These are phyloP conservation scores for Pseudomonodictys pantanalensis DNA, from an alignment of 495 filamentous ascomycete genomes.

Conservation along the genomic window DNA sequence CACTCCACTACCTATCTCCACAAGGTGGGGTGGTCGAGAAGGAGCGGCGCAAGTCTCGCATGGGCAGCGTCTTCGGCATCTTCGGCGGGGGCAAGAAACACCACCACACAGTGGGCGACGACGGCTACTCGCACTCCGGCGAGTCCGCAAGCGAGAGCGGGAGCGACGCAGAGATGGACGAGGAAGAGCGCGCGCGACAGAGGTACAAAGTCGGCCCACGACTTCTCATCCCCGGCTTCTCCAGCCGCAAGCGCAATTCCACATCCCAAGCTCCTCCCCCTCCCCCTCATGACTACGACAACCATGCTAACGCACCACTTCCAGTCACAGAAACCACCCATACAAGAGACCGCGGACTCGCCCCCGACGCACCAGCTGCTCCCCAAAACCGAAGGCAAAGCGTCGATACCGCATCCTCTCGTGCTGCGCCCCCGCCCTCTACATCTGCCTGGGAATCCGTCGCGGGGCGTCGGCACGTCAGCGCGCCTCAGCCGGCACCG, in stretches of 20 bases:
- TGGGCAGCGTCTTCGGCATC: slow-evolving; percentile 20
- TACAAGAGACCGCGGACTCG: not conserved
- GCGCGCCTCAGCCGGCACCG: not conserved
- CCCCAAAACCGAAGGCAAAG: not conserved
- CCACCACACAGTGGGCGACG: slow-evolving; percentile 12
- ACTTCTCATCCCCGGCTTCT: slow-evolving; percentile 21
- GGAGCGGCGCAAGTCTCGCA: slow-evolving; percentile 19
- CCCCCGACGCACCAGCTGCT: not conserved
- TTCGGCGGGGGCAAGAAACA: slow-evolving; percentile 8
- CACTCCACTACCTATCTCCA: slow-evolving; percentile 54
- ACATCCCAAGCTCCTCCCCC: not conserved
- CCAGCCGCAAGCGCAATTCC: slow-evolving; percentile 5
- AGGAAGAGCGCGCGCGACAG: slow-evolving; percentile 12
- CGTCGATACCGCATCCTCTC: not conserved
- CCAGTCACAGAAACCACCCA: not conserved
- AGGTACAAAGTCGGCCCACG: slow-evolving; percentile 27
- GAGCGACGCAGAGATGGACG: slow-evolving; percentile 19
- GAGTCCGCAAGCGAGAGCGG: slow-evolving; percentile 9
- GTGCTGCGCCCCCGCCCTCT: not conserved
- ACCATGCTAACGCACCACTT: not conserved
- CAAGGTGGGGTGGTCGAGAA: not conserved
- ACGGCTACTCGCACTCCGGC: slow-evolving; percentile 23
- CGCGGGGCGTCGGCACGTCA: not conserved
- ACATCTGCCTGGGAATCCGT: not conserved
- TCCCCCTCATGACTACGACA: not conserved